Base-by-base conservation (phyloP, 371 early-diverging fungal genomes). In the Batrachochytrium dendrobatidis region DNA sequence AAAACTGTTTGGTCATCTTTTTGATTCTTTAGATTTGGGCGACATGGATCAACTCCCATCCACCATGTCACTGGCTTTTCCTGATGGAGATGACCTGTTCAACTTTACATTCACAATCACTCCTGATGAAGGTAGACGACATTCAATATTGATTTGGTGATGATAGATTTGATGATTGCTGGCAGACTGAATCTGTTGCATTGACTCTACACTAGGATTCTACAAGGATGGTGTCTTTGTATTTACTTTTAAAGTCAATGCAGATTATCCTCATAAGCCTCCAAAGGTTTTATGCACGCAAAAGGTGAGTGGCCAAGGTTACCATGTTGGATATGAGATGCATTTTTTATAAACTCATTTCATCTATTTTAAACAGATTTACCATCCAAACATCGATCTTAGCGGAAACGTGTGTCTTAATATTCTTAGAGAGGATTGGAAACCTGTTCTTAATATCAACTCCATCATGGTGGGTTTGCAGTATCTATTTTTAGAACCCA, bases 401-500 rank as follows among this genome's bases (percentile, higher is more conserved):
- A 92, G 94, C 45, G 99, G 98, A 44, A 91, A 95, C 61, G 91
- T 99, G 35, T 99, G 99, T 67, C 74, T 99, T 48, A 99, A 99
- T 73, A 96, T 99, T 60, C 80, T 99, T 61, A 90, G 99, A 57
- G 96, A 95, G 67, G 96, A 99, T 70, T 99, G 99, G 99, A 97
- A 94, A 58, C 99, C 99, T 3, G 99, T 99, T 12, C 79, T 99
- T 31, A 95, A 92, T 61, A 80, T 99, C 59, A 90, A 94, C 69
- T 86, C 98, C 35, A 89, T 99, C 33, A 70, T 99, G 50, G 87
- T 99, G 45, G 98, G 98, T 7, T 77, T 99, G 58, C 91, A 94
- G 67, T 92, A 94, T 65, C 74, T 99, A 35, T 89, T 99, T 63
- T 71, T 93, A 62, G 99, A 96, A 60, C 99, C 99, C 0, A 99